These are phyloP conservation scores for Colletotrichum spinosum DNA, from an alignment of 2,329 filamentous ascomycete genomes.

Conservation along the genomic window DNA sequence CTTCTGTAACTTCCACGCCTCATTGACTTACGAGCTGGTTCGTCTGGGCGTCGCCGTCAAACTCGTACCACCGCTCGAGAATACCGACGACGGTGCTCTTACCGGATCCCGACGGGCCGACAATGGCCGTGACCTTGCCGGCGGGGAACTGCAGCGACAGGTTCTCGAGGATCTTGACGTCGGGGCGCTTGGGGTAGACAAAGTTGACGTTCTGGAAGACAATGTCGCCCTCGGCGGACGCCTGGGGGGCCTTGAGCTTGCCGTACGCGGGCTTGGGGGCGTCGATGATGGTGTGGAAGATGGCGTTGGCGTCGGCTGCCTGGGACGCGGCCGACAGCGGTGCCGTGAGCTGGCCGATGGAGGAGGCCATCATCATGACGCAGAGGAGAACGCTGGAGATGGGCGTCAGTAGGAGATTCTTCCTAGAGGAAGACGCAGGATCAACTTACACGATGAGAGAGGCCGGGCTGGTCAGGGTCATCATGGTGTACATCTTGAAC, in stretches of 20 bases:
- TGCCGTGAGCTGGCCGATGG: constrained; percentile 47
- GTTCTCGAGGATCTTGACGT: constrained; percentile 47
- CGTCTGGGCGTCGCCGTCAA: constrained; percentile 28
- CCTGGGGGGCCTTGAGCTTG: constrained; percentile 61
- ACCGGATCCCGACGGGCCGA: constrained; percentile 52
- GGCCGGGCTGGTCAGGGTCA: constrained; percentile 37
- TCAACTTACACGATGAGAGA: constrained; percentile 40
- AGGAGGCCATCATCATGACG: constrained; percentile 45
- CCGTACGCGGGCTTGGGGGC: constrained; percentile 53
- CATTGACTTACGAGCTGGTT: constrained; percentile 60
- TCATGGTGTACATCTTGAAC: constrained; percentile 38
- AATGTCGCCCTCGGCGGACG: constrained; percentile 65
- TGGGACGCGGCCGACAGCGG: constrained; percentile 49
- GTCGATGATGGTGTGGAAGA: constrained; percentile 57
- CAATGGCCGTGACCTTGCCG: constrained; percentile 45
- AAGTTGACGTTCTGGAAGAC: constrained; percentile 47
- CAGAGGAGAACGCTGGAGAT: constrained; percentile 38
- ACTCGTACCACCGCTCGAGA: constrained; percentile 53
- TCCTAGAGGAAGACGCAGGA: not conserved
- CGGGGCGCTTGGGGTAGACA: constrained; percentile 49
- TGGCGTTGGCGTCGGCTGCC: constrained; percentile 50
- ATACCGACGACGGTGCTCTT: constrained; percentile 55
- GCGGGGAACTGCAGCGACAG: constrained; percentile 49
- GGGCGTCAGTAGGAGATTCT: not conserved
- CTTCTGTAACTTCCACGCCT: constrained; percentile 82